phyloP scores from a whole-genome alignment of 805 yeast genomes.

The Helenozyma rhizophorensis region DNA sequence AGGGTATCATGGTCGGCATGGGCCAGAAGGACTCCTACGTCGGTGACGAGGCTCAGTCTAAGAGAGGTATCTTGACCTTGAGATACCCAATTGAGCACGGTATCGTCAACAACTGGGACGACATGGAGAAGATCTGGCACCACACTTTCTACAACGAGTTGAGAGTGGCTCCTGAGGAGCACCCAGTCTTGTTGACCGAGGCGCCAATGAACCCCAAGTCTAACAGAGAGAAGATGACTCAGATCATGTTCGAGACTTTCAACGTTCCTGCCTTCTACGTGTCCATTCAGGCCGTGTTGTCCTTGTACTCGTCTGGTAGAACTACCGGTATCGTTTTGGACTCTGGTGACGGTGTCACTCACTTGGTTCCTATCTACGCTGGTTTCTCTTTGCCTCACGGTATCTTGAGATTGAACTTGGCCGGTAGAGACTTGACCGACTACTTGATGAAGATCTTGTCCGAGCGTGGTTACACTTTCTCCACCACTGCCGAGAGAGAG shows the following conservation, averaged over 20 bases:
- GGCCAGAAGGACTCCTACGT: constrained; percentile 99
- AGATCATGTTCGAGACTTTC: constrained; percentile 98
- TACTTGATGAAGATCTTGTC: constrained; percentile 97
- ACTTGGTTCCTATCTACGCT: constrained; percentile 99
- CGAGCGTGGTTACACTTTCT: constrained; percentile 98
- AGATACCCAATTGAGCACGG: constrained; percentile 99
- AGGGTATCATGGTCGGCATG: constrained; percentile 99
- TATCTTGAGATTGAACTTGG: constrained; percentile 96
- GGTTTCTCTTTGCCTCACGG: constrained; percentile 99
- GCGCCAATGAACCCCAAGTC: constrained; percentile 99
- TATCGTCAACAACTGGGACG: constrained; percentile 99
- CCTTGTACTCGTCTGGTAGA: constrained; percentile 98
- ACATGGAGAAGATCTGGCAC: constrained; percentile 99
- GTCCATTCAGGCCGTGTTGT: constrained; percentile 96
- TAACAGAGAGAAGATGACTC: constrained; percentile 99
- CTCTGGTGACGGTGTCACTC: constrained; percentile 99
- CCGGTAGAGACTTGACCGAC: constrained; percentile 99
- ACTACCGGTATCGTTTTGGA: constrained; percentile 99
- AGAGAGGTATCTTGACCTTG: constrained; percentile 98
- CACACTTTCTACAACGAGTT: constrained; percentile 99
- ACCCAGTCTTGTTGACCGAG: constrained; percentile 98
- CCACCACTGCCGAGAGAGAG: constrained; percentile 99
- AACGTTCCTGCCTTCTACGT: constrained; percentile 99
- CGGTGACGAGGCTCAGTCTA: constrained; percentile 99
- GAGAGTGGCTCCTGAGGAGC: constrained; percentile 99